Evolutionary conservation across 139 green algal species (phyloP).

Genomic region (Parachlorella kessleri): DNA sequence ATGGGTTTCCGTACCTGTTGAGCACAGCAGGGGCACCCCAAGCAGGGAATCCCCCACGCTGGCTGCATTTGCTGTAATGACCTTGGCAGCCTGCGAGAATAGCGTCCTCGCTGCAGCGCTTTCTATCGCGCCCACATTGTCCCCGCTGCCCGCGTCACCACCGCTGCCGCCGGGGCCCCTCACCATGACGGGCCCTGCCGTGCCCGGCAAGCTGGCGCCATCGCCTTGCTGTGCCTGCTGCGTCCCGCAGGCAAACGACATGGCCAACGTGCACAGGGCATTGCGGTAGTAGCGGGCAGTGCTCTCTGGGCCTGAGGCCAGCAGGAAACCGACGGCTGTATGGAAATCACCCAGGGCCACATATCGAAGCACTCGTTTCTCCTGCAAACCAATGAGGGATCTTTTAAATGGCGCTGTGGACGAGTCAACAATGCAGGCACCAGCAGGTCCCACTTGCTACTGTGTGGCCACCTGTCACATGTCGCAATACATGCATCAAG

Average conservation of each 20-base stretch:
- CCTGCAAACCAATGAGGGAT: too few species aligned
- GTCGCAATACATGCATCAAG: too few species aligned
- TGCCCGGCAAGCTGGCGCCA: background rate
- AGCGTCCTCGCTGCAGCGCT: slow-evolving; percentile 32
- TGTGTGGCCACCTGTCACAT: too few species aligned
- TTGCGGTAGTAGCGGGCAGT: slow-evolving; percentile 59
- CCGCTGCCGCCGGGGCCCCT: background rate
- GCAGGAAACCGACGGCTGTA: slow-evolving; percentile 83
- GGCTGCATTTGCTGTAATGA: slow-evolving; percentile 79
- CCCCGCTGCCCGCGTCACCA: background rate
- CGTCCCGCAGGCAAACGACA: slow-evolving; percentile 58
- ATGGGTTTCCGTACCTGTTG: slow-evolving; percentile 64
- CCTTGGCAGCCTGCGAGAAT: slow-evolving; percentile 71
- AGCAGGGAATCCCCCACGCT: slow-evolving; percentile 78
- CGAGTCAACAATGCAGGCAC: too few species aligned
- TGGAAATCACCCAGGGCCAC: slow-evolving; percentile 74
- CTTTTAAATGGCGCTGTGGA: too few species aligned
- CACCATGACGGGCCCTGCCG: slow-evolving; percentile 4
- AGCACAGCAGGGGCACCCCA: slow-evolving; percentile 76
- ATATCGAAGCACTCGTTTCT: slow-evolving; percentile 59
- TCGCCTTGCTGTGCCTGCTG: slow-evolving; percentile 1
- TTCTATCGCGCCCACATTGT: background rate
- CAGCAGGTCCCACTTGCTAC: too few species aligned
- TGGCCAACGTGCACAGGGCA: slow-evolving; percentile 70
- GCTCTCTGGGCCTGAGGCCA: slow-evolving; percentile 66